phyloP scores from a whole-genome alignment of 805 yeast species.

The Candida stauntonica region DNA sequence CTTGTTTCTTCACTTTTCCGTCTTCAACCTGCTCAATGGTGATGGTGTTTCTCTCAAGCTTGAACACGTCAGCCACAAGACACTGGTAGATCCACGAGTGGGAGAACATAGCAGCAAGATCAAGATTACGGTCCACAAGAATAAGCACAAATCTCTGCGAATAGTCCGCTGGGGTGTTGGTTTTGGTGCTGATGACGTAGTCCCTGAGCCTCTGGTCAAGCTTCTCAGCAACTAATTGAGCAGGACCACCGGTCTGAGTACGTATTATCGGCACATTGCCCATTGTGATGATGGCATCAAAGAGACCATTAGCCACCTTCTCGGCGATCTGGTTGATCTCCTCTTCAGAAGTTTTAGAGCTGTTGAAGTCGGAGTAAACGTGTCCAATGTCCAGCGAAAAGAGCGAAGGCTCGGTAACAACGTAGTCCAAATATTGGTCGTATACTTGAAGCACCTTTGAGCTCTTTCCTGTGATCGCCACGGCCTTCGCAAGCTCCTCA shows the following conservation, averaged over 20 bases:
- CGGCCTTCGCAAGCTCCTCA: constrained; percentile 84
- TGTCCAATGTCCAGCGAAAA: constrained; percentile 70
- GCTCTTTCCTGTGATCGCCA: constrained; percentile 68
- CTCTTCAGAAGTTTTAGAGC: constrained; percentile 69
- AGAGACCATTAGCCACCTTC: constrained; percentile 71
- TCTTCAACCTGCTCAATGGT: constrained; percentile 44
- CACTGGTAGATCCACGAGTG: constrained; percentile 99
- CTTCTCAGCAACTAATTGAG: constrained; percentile 87
- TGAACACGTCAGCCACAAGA: constrained; percentile 89
- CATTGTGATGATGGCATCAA: constrained; percentile 72
- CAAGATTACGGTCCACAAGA: constrained; percentile 82
- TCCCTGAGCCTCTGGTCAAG: constrained; percentile 83
- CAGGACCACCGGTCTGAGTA: constrained; percentile 90
- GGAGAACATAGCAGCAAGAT: constrained; percentile 87
- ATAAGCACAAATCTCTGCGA: constrained; percentile 72
- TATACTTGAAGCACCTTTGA: constrained; percentile 77
- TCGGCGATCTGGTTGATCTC: constrained; percentile 66
- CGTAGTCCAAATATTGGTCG: constrained; percentile 90
- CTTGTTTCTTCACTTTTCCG: constrained; percentile 41
- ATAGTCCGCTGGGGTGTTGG: constrained; percentile 21
- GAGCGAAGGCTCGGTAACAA: constrained; percentile 89
- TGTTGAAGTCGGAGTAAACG: constrained; percentile 66
- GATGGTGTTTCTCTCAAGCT: constrained; percentile 77
- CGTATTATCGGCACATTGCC: constrained; percentile 86
- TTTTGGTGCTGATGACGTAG: constrained; percentile 63